phyloP scores from a whole-genome alignment of 495 filamentous ascomycete genomes.

The Xylaria acuta region DNA sequence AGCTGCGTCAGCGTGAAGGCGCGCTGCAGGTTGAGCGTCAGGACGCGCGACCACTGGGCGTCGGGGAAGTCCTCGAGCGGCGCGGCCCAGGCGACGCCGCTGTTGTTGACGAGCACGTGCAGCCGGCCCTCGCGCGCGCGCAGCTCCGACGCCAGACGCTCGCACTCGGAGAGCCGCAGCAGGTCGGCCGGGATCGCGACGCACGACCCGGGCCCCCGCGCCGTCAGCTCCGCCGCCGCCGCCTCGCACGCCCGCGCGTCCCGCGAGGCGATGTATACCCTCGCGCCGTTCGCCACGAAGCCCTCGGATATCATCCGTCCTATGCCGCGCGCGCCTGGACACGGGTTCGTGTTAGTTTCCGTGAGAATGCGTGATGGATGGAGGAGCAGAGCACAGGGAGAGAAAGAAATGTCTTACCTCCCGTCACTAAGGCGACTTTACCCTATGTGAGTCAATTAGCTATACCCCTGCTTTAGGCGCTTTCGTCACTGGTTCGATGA shows the following conservation, averaged over 20 bases:
- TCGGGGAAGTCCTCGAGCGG: conserved; percentile 72
- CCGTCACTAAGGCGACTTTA: conserved; percentile 51
- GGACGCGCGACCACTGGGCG: conserved; percentile 70
- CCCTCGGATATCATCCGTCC: conserved; percentile 80
- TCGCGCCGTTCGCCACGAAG: conserved; percentile 76
- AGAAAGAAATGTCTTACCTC: conserved; percentile 29
- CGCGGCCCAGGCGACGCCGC: conserved; percentile 66
- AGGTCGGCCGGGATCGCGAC: conserved; percentile 72
- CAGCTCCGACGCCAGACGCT: conserved; percentile 67
- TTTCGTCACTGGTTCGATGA: not conserved
- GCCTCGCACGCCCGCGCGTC: conserved; percentile 52
- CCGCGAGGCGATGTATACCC: conserved; percentile 79
- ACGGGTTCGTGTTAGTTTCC: not conserved
- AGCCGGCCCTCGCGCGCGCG: conserved; percentile 67
- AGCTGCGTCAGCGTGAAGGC: conserved; percentile 81
- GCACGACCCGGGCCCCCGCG: conserved; percentile 22
- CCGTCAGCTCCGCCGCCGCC: conserved; percentile 43
- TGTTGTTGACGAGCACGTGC: conserved; percentile 79
- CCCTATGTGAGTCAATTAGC: conserved; percentile 30
- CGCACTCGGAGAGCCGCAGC: conserved; percentile 70
- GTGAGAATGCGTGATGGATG: not conserved
- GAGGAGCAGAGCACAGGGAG: too few species aligned
- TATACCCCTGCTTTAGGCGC: not conserved
- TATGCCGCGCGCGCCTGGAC: conserved; percentile 56
- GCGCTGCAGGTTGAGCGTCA: conserved; percentile 79